Evolutionary conservation across 495 filamentous ascomycete genomes (phyloP).

Genomic region (Neurospora sp.): DNA sequence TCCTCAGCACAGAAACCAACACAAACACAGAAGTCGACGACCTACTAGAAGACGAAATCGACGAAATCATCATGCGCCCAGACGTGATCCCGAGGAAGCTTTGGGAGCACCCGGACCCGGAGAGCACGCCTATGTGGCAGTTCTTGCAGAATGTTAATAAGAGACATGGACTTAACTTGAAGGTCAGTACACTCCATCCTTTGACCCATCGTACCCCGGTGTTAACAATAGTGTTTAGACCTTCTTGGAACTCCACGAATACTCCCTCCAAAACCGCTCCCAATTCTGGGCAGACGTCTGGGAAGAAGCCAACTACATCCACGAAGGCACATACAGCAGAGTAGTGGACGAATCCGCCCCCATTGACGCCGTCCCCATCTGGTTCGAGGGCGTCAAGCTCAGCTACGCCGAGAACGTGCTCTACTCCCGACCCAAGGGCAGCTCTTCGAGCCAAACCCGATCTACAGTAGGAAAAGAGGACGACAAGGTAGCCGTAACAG

Average conservation of each 20-base stretch:
- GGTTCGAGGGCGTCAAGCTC: constrained; percentile 54
- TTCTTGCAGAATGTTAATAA: constrained; percentile 41
- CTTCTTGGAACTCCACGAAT: constrained; percentile 55
- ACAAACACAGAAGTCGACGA: not conserved
- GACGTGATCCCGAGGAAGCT: not conserved
- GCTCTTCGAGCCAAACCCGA: constrained; percentile 15
- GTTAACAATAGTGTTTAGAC: constrained; percentile 24
- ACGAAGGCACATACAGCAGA: constrained; percentile 44
- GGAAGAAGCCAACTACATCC: constrained; percentile 46
- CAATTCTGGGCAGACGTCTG: constrained; percentile 60
- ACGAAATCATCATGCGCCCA: not conserved
- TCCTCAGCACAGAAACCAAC: not conserved
- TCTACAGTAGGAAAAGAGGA: constrained; percentile 55
- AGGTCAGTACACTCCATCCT: constrained; percentile 20
- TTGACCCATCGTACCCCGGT: not conserved
- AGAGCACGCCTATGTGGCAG: constrained; percentile 40
- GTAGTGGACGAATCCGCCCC: constrained; percentile 58
- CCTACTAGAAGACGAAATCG: not conserved
- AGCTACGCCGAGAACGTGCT: constrained; percentile 59
- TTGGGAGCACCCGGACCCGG: constrained; percentile 43
- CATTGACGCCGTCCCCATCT: constrained; percentile 57
- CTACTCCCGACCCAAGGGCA: constrained; percentile 30
- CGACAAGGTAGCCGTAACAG: constrained; percentile 53
- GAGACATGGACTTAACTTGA: constrained; percentile 29
- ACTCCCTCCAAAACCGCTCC: constrained; percentile 48